These are phyloP conservation scores for Exophiala lecanii-corni DNA, from an alignment of 2,329 filamentous ascomycete genomes.

Conservation along the genomic window DNA sequence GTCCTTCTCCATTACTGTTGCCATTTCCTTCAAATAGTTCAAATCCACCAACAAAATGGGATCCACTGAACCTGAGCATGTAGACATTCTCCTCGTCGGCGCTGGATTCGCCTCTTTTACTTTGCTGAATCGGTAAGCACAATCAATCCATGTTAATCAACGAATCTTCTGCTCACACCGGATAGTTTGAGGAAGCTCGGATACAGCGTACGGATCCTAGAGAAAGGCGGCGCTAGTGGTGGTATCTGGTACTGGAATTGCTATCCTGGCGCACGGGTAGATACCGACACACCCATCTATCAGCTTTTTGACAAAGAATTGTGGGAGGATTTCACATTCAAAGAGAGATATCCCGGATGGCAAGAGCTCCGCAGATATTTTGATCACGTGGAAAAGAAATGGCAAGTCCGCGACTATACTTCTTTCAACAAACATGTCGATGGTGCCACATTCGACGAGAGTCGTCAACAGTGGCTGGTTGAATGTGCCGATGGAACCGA, in stretches of 20 bases:
- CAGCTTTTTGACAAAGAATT: constrained; percentile 31
- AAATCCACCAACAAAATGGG: constrained; percentile 17
- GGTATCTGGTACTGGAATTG: constrained; percentile 38
- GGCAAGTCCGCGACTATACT: constrained; percentile 37
- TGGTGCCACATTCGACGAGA: constrained; percentile 34
- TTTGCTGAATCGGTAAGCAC: constrained; percentile 37
- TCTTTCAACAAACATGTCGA: constrained; percentile 33
- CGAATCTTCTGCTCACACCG: background rate
- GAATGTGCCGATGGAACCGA: constrained; percentile 19
- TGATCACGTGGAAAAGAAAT: constrained; percentile 36
- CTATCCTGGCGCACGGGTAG: constrained; percentile 36
- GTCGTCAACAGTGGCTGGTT: constrained; percentile 17
- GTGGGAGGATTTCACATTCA: constrained; percentile 45
- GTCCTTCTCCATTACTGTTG: background rate
- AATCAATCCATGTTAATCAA: background rate
- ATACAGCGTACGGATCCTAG: constrained; percentile 46
- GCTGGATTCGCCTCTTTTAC: constrained; percentile 43
- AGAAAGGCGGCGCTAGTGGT: constrained; percentile 45
- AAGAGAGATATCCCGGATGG: constrained; percentile 33
- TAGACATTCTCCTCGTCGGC: constrained; percentile 28
- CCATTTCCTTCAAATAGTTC: background rate
- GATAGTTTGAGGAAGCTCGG: constrained; percentile 36
- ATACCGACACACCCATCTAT: constrained; percentile 23
- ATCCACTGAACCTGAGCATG: constrained; percentile 14
- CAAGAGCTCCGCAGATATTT: constrained; percentile 41